Conservation (phyloP, 306 rosid species). For the Malus fusca region DNA sequence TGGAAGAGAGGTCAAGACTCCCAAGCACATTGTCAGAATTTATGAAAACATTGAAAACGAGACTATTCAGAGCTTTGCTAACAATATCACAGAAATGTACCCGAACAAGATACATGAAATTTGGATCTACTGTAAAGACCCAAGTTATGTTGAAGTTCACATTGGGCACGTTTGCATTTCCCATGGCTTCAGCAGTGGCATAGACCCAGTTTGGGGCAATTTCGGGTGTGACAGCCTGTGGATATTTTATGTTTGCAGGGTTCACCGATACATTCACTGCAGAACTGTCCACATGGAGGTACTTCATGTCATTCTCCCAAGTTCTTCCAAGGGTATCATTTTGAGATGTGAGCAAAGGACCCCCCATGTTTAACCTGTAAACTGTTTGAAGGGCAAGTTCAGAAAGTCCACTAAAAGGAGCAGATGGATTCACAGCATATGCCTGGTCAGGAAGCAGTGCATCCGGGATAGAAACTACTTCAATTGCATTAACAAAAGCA, state of each 20-base stretch:
- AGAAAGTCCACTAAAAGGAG: slow-evolving; percentile 60
- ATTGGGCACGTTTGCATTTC: slow-evolving; percentile 46
- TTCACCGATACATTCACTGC: slow-evolving; percentile 47
- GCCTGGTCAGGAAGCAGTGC: slow-evolving; percentile 75
- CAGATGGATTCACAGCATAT: slow-evolving; percentile 44
- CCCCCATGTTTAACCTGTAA: slow-evolving; percentile 80
- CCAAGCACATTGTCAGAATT: slow-evolving; percentile 53
- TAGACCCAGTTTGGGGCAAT: slow-evolving; percentile 87
- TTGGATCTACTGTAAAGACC: slow-evolving; percentile 69
- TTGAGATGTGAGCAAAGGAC: slow-evolving; percentile 63
- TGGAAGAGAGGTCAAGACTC: slow-evolving; percentile 67
- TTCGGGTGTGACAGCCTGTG: slow-evolving; percentile 44
- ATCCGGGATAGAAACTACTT: slow-evolving; percentile 80
- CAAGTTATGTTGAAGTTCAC: slow-evolving; percentile 88
- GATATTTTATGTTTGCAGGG: slow-evolving; percentile 60
- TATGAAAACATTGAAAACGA: slow-evolving; percentile 75
- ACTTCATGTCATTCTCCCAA: slow-evolving; percentile 78
- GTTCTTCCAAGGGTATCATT: slow-evolving; percentile 89
- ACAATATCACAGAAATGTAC: slow-evolving; percentile 82
- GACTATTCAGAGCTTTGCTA: slow-evolving; percentile 58
- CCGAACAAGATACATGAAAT: slow-evolving; percentile 61
- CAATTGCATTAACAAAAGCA: slow-evolving; percentile 84
- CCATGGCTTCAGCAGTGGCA: slow-evolving; percentile 83
- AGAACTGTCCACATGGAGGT: slow-evolving; percentile 78
- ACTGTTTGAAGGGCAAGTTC: slow-evolving; percentile 66